Conservation (phyloP, 1,284 basidiomycete genomes). For the Ceraceosorus guamensis region DNA sequence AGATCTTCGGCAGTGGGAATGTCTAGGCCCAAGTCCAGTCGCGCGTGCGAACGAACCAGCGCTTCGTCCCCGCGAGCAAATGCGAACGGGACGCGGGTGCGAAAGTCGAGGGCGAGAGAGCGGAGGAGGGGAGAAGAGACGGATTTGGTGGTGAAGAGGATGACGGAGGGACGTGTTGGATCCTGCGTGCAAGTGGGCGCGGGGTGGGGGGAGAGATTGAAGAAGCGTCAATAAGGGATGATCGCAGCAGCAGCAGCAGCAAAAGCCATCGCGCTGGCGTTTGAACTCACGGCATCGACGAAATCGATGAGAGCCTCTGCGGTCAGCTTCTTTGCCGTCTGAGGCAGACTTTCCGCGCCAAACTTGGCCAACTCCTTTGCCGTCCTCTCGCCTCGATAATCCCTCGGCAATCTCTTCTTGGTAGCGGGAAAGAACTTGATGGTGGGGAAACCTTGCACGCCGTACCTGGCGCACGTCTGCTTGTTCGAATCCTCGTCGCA, state of each 20-base stretch:
- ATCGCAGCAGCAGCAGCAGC: background rate
- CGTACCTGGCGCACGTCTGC: conserved; percentile 70
- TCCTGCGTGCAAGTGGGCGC: conserved; percentile 17
- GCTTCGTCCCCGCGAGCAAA: conserved; percentile 34
- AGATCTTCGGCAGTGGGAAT: conserved; percentile 25
- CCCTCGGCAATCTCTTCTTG: conserved; percentile 58
- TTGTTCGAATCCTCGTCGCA: conserved; percentile 81
- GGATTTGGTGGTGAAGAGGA: conserved; percentile 40
- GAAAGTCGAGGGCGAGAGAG: conserved; percentile 43
- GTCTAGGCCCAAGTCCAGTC: conserved; percentile 27
- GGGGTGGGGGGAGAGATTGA: background rate
- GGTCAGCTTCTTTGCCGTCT: conserved; percentile 59
- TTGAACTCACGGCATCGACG: conserved; percentile 7
- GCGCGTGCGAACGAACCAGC: conserved; percentile 22
- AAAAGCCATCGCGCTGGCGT: too few species aligned
- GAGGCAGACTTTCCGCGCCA: conserved; percentile 67
- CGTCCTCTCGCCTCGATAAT: conserved; percentile 68
- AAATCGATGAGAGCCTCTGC: conserved; percentile 52
- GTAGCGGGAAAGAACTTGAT: conserved; percentile 57
- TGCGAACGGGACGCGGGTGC: conserved; percentile 31
- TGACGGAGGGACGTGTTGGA: conserved; percentile 24
- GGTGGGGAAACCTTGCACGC: conserved; percentile 87
- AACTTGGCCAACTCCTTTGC: conserved; percentile 69
- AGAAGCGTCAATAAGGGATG: background rate
- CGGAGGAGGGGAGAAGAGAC: conserved; percentile 40